Percentiles rank a stretch among this genome's conserved stretches.
These are phyloP conservation scores for Kuraishia borneana DNA, from an alignment of 805 yeast genomes.

Conservation along the genomic window DNA sequence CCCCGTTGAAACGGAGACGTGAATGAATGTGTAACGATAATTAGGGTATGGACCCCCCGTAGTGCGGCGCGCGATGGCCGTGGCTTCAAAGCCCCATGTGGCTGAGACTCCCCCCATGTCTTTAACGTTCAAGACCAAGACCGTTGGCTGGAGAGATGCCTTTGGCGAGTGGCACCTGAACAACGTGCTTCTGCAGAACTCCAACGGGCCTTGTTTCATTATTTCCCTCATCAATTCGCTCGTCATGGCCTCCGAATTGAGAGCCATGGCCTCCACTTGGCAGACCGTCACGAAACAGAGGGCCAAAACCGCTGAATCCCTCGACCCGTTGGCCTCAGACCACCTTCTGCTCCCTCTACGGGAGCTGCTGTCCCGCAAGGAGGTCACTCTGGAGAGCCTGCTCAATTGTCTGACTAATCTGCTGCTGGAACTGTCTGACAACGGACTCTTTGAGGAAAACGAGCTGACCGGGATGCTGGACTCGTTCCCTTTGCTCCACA, in stretches of 20 bases:
- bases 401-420: slow-evolving; percentile 39
- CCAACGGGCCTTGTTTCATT: slow-evolving; percentile 83
- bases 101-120: not conserved
- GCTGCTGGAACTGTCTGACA: slow-evolving; percentile 17
- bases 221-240: slow-evolving; percentile 68
- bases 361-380: slow-evolving; percentile 9
- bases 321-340: not conserved
- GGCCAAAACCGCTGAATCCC: not conserved
- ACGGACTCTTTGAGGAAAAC: slow-evolving; percentile 6
- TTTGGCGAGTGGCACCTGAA: slow-evolving; percentile 21
- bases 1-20: no score
- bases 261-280: slow-evolving; percentile 8
- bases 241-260: slow-evolving; percentile 33
- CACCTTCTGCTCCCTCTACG: slow-evolving; percentile 8
- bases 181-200: slow-evolving; percentile 63
- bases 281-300: slow-evolving; percentile 7
- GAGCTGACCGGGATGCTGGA: slow-evolving; percentile 32
- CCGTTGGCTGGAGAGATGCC: slow-evolving; percentile 16
- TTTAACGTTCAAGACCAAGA: slow-evolving; percentile 13
- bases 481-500: slow-evolving; percentile 49
- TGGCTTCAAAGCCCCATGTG: not conserved
- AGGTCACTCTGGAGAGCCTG: slow-evolving; percentile 25
- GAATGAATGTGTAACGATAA: no score
- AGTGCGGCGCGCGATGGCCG: no score
- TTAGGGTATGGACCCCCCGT: no score